phyloP scores from a whole-genome alignment of 2,329 filamentous ascomycete species.

The Elsinoe batatas region DNA sequence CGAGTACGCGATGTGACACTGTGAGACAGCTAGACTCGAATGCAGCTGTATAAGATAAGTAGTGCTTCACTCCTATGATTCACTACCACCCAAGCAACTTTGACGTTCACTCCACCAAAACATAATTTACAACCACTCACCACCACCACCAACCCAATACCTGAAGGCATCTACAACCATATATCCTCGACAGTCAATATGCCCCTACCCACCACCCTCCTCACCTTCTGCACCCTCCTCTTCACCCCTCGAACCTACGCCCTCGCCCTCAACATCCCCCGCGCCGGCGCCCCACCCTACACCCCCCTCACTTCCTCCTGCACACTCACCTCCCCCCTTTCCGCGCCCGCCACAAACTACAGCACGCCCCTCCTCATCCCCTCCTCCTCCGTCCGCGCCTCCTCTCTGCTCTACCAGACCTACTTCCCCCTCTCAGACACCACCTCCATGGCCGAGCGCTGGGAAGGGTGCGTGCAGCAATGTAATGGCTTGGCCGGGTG shows the following conservation, averaged over 20 bases:
- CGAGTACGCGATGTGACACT: neutral
- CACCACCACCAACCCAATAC: neutral
- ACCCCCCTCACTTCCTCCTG: conserved; percentile 29
- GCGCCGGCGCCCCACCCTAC: conserved; percentile 29
- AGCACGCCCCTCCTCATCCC: conserved; percentile 22
- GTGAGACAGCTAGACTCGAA: neutral
- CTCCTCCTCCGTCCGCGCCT: conserved; percentile 18
- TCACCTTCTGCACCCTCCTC: conserved; percentile 13
- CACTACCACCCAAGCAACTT: neutral
- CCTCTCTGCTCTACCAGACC: conserved; percentile 26
- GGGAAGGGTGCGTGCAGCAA: conserved; percentile 30
- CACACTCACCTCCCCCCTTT: conserved; percentile 26
- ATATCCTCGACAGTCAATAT: neutral
- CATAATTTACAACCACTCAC: neutral
- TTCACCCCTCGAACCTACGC: neutral
- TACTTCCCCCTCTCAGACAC: conserved; percentile 24
- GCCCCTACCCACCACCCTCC: neutral
- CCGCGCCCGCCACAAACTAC: conserved; percentile 14
- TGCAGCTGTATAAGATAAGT: neutral
- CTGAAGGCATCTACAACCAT: neutral
- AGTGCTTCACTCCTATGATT: neutral
- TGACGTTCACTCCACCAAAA: neutral
- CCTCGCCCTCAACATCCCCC: conserved; percentile 15
- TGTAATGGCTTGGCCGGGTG: conserved; percentile 33
- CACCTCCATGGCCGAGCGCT: conserved; percentile 15